Evolutionary conservation across 768 basidiomycete genomes (phyloP), one percentile per base, ranked within the genome.

Genomic region (Rhizopogon vesiculosus): DNA sequence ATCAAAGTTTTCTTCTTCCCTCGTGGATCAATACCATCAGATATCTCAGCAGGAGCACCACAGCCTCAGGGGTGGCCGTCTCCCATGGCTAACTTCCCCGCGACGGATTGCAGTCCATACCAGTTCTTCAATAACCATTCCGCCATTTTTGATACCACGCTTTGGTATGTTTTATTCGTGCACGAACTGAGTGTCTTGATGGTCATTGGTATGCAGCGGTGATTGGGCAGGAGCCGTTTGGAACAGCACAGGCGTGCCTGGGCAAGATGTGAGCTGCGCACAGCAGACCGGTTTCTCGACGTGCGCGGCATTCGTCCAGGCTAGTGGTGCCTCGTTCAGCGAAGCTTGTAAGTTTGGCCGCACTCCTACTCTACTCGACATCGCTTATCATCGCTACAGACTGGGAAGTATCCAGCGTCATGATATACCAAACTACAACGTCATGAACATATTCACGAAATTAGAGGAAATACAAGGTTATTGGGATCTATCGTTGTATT

Each of bases 221-320:
- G 90, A 95, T 61, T 98, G 93, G 94, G 93, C 93, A 10, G 83
- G 85, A 46, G 74, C 73, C 45, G 87, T 83, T n/a, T 98, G 94
- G 94, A 74, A 71, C 48, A 58, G 63, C 22, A 71, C 86, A 49
- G 91, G 91, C 31, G 79, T 87, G 52, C 90, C 89, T 16, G 93
- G 93, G 51, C 93, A 95, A 73, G 83, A 83, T 16, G 81, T 88
- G 68, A 93, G 89, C 68, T 98, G 94, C 64, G 90, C 91, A 15
- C 75, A 84, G 61, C 78, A 81, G 61, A 98, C 94, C 13, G 93
- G 92, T 41, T 85, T 84, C 69, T 74, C 87, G 25, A 89, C 87
- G 5, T 98, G 94, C 61, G 78, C 85, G 51, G 82, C 83, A 13
- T 98, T 85, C 67, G 86, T 97, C 35, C n/a, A 5, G 29, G 31